Conservation (phyloP, 2,329 filamentous ascomycete genomes). For the Biscogniauxia sp. region DNA sequence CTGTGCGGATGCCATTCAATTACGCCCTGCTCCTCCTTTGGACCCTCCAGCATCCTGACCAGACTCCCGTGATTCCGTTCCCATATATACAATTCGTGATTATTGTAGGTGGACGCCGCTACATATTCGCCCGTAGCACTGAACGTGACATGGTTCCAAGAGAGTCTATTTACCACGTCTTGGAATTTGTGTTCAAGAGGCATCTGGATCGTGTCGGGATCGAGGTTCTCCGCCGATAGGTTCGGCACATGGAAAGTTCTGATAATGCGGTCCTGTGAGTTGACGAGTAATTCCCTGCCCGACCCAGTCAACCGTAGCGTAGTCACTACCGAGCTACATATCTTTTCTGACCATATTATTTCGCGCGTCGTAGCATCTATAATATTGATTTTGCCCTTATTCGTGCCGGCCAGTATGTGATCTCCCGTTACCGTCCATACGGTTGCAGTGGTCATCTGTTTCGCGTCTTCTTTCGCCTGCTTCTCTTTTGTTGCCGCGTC, state of each 20-base stretch:
- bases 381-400: slow-evolving; percentile 94
- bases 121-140: slow-evolving; percentile 94
- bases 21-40: slow-evolving; percentile 92
- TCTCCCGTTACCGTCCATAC: slow-evolving; percentile 83
- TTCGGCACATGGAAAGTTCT: slow-evolving; percentile 89
- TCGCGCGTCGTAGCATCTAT: slow-evolving; percentile 79
- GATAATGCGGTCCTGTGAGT: slow-evolving; percentile 92
- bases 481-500: slow-evolving; percentile 75
- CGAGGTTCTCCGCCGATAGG: slow-evolving; percentile 63
- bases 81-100: slow-evolving; percentile 98
- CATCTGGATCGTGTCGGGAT: slow-evolving; percentile 81
- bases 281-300: slow-evolving; percentile 84
- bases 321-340: slow-evolving; percentile 84
- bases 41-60: slow-evolving; percentile 94
- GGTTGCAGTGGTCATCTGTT: slow-evolving; percentile 90
- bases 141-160: slow-evolving; percentile 97
- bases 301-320: slow-evolving; percentile 81
- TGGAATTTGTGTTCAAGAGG: slow-evolving; percentile 98
- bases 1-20: slow-evolving; percentile 96
- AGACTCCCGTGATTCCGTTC: slow-evolving; percentile 90
- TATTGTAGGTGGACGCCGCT: slow-evolving; percentile 94
- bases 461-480: slow-evolving; percentile 85
- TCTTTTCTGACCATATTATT: slow-evolving; percentile 85
- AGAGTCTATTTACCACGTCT: slow-evolving; percentile 90
- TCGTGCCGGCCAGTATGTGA: slow-evolving; percentile 89